Percentiles rank a stretch among this genome's conserved stretches.
Conservation (phyloP, 257 asterid genomes). For the Solanum clarkiae region DNA sequence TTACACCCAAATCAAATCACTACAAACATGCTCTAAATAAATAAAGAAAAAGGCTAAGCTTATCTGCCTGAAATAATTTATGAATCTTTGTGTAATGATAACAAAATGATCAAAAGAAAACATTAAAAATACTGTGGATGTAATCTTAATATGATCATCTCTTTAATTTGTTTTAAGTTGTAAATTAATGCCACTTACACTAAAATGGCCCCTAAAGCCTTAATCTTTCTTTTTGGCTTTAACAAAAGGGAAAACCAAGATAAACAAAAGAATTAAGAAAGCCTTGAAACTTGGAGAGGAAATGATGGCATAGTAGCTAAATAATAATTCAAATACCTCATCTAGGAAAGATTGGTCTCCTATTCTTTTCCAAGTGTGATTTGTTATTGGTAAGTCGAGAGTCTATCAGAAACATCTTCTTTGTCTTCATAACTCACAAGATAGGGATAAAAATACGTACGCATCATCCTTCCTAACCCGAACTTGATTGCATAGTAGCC, state of each 20-base stretch:
- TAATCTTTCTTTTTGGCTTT: slow-evolving; percentile 3
- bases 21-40: background rate
- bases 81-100: slow-evolving; percentile 22
- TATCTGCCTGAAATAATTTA: background rate
- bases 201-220: slow-evolving; percentile 3
- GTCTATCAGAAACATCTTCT: background rate
- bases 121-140: slow-evolving; percentile 6
- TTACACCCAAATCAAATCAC: background rate
- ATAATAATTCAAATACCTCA: background rate
- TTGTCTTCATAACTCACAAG: background rate
- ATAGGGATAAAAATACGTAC: background rate
- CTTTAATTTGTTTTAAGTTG: background rate
- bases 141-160: slow-evolving; percentile 6
- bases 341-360: background rate
- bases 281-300: slow-evolving; percentile 14
- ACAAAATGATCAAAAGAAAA: slow-evolving; percentile 5
- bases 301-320: slow-evolving; percentile 3
- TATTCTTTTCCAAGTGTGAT: background rate
- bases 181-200: slow-evolving; percentile 13
- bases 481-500: background rate
- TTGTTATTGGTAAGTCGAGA: background rate
- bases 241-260: background rate
- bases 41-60: background rate
- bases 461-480: too few relatives aligned
- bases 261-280: slow-evolving; percentile 1